Evolutionary conservation across 2,329 filamentous ascomycete species (phyloP), one percentile per base, ranked within the genome.

Genomic region (Stenocarpella maydis): DNA sequence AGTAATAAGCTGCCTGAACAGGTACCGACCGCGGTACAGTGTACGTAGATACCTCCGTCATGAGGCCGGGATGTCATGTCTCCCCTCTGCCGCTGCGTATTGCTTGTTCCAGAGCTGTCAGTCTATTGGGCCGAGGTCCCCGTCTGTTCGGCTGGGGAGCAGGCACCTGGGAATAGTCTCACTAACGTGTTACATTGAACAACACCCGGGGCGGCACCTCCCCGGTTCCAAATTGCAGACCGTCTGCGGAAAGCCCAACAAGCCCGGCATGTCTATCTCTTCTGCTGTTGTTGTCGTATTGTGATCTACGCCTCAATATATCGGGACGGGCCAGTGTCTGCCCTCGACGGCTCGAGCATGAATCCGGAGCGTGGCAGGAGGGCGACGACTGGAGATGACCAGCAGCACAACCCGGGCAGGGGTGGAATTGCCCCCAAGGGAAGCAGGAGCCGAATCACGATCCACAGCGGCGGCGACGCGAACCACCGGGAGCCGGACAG

Each of bases 161-260:
- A 49, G 58, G 58, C 37, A 49, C 58, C 41, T 63, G 58, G 43
- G 65, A 67, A 67, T 67, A 67, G 34, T 55, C 24, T 67, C 52
- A 58, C 64, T 41, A 50, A 67, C 52, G 50, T 41, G 52, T 67
- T 50, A 67, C 65, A 58, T 58, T 49, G 52, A 19, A 2, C 41
- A 63, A 37, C 26, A 49, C 41, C 58, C 58, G 58, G 58, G 28
- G 58, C 58, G 43, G 58, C 58, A 63, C 41, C 58, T 49, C 43
- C 58, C 58, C 58, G 58, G 49, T 63, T 63, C 49, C 58, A 63
- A 63, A 63, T 63, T 63, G 58, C 43, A 63, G 26, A 26, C 58
- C 41, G 19, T 31, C 28, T 24, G n/a, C 3, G 19, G 24, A 37
- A 49, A 24, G 14, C 39, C 54, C 37, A 60, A 28, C n/a, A n/a